These are phyloP conservation scores for Nemania abortiva DNA, from an alignment of 2,329 filamentous ascomycete genomes.

Conservation along the genomic window DNA sequence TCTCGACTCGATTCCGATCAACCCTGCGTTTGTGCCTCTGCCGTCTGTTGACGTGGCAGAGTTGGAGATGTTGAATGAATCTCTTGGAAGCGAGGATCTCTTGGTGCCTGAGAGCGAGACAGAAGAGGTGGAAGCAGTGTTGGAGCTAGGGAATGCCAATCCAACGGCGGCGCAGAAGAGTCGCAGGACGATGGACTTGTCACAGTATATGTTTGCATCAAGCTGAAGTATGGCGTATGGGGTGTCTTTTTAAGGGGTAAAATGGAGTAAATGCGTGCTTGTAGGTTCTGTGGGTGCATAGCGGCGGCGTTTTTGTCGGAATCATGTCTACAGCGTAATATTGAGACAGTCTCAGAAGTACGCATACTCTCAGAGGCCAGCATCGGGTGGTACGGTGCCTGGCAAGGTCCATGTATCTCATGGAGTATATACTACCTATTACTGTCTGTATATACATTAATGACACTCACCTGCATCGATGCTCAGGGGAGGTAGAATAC, in stretches of 20 bases:
- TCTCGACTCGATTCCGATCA: conserved; percentile 57
- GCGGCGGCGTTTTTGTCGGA: conserved; percentile 31
- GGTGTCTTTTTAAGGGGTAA: not conserved
- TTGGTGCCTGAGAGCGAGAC: conserved; percentile 64
- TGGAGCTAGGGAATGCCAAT: conserved; percentile 44
- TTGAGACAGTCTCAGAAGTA: conserved; percentile 1
- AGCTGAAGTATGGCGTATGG: conserved; percentile 21
- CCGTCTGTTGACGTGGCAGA: conserved; percentile 67
- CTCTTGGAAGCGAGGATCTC: conserved; percentile 68
- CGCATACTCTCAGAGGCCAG: not conserved
- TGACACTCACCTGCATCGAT: not conserved
- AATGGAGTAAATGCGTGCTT: conserved; percentile 19
- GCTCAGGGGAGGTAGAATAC: not conserved
- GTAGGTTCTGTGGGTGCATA: conserved; percentile 23
- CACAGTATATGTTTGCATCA: conserved; percentile 59
- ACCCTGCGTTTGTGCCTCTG: conserved; percentile 67
- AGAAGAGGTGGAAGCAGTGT: conserved; percentile 43
- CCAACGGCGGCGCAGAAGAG: conserved; percentile 36
- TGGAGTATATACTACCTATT: no score
- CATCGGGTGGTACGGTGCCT: not conserved
- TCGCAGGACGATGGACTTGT: conserved; percentile 59
- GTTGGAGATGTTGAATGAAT: conserved; percentile 63
- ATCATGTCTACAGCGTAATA: conserved; percentile 15
- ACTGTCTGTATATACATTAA: not conserved
- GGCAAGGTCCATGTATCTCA: not conserved